A percentile compares a stretch with the other conserved stretches of the same genome.
Conservation (phyloP, 208 protist species). For the Trypanosoma melophagium region DNA sequence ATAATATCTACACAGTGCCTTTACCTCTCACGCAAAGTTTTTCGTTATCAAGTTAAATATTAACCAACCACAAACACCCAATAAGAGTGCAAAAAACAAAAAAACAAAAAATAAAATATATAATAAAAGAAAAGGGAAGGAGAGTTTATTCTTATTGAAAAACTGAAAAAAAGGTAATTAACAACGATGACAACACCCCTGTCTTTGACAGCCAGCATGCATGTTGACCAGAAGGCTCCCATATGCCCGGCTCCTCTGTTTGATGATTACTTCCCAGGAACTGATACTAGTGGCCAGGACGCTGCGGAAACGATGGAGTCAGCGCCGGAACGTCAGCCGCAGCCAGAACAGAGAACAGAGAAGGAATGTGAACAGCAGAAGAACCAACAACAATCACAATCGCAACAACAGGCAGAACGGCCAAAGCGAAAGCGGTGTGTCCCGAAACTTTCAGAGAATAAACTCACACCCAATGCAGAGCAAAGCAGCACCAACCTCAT, state of each 20-base stretch:
- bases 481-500: conserved; percentile 84
- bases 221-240: neutral
- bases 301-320: neutral
- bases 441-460: conserved; percentile 6
- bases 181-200: neutral
- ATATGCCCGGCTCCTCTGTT: neutral
- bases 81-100: neutral
- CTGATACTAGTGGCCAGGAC: neutral
- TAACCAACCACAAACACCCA: no score
- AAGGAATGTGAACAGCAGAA: neutral
- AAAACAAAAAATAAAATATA: neutral
- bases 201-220: neutral
- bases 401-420: no score
- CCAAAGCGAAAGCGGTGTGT: neutral
- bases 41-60: no score
- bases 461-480: conserved; percentile 49
- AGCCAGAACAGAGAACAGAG: neutral
- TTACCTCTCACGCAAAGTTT: no score
- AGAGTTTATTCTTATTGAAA: neutral
- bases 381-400: neutral
- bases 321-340: neutral
- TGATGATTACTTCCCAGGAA: neutral
- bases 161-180: neutral
- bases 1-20: no score
- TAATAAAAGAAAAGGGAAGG: no score